phyloP scores from a whole-genome alignment of 495 filamentous ascomycete genomes.

The Stereocaulon alpinum region DNA sequence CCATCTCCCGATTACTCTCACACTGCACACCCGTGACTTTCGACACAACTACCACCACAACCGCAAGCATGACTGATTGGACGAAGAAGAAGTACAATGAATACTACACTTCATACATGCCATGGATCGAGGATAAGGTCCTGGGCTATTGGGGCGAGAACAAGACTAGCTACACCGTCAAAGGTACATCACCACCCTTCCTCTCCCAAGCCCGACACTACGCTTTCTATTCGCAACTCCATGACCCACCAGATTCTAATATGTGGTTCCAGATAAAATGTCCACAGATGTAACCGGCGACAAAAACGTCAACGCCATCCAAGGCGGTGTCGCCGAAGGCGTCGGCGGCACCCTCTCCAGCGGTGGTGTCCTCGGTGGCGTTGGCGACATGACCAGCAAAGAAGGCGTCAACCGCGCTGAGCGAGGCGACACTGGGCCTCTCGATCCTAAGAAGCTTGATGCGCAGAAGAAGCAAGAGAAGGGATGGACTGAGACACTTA shows the following conservation, averaged over 20 bases:
- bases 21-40: too few species aligned
- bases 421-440: slow-evolving; percentile 41
- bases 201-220: neutral
- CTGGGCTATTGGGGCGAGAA: slow-evolving; percentile 57
- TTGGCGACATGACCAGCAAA: slow-evolving; percentile 43
- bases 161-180: slow-evolving; percentile 51
- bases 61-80: slow-evolving; percentile 34
- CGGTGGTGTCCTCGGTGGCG: slow-evolving; percentile 43
- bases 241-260: too few species aligned
- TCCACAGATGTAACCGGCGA: slow-evolving; percentile 50
- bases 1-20: neutral
- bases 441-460: slow-evolving; percentile 25
- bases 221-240: neutral
- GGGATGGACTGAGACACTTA: slow-evolving; percentile 18
- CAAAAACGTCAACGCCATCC: slow-evolving; percentile 46
- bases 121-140: slow-evolving; percentile 56
- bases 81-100: slow-evolving; percentile 46
- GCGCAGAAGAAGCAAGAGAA: slow-evolving; percentile 14
- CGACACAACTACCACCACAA: neutral
- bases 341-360: slow-evolving; percentile 46
- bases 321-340: slow-evolving; percentile 45
- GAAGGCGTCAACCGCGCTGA: slow-evolving; percentile 51
- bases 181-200: slow-evolving; percentile 29
- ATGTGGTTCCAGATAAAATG: slow-evolving; percentile 39
- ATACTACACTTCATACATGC: slow-evolving; percentile 55